Base-by-base conservation (phyloP, 139 green algal species). In the Chlamydomonas urium region DNA sequence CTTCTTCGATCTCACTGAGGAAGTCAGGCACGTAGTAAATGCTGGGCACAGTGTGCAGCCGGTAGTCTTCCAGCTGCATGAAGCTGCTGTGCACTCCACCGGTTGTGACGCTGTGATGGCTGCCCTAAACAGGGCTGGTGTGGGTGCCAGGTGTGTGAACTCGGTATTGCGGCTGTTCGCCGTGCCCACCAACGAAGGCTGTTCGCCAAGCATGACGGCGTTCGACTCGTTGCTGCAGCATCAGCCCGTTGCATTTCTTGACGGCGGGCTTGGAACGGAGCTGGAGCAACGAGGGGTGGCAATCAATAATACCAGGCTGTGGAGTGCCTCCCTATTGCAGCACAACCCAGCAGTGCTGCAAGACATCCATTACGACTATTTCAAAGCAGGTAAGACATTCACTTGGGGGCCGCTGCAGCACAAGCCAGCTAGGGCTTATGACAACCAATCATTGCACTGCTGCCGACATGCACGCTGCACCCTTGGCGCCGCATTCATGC, bases 21-120 rank as follows among this genome's bases (percentile, higher is more conserved):
- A 78, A 90, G 8, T 88, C 70, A 8, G 78, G 82, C 1, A 90
- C 19, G 71, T 85, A 83, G 47, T 66, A 69, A 2, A 82, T n/a
- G n/a, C n/a, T n/a, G n/a, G n/a, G n/a, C n/a, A n/a, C n/a, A n/a
- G n/a, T n/a, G n/a, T n/a, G n/a, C n/a, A n/a, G n/a, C n/a, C n/a
- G n/a, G n/a, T n/a, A n/a, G n/a, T n/a, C n/a, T n/a, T n/a, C n/a
- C n/a, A n/a, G n/a, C n/a, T n/a, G n/a, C n/a, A n/a, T n/a, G n/a
- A n/a, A n/a, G n/a, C n/a, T n/a, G n/a, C n/a, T n/a, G n/a, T n/a
- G n/a, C n/a, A n/a, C n/a, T n/a, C n/a, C n/a, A n/a, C n/a, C n/a
- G n/a, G n/a, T n/a, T n/a, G n/a, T n/a, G n/a, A n/a, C n/a, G n/a
- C n/a, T n/a, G n/a, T n/a, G n/a, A n/a, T n/a, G n/a, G n/a, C n/a